Evolutionary conservation across 169 alveolate species (phyloP).

Genomic region (Babesia gibsoni): DNA sequence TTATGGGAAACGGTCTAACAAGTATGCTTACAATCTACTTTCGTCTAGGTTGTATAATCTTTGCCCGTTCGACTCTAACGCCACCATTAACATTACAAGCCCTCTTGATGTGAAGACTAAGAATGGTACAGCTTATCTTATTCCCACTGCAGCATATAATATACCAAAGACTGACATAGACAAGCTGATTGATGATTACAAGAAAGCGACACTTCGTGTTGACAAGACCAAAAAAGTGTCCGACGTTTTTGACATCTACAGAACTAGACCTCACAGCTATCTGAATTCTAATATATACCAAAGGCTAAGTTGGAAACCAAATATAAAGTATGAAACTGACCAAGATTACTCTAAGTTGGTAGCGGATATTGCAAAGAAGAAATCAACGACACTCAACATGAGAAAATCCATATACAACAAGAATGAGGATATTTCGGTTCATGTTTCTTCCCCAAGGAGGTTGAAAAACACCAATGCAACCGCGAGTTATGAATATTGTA

Average conservation of each 20-base stretch:
- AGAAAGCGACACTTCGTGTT: neutral
- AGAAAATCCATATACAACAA: too few relatives aligned
- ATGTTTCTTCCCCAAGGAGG: too few relatives aligned
- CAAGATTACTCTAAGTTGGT: neutral
- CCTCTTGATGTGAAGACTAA: too few relatives aligned
- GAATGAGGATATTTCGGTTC: too few relatives aligned
- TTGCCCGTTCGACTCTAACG: too few relatives aligned
- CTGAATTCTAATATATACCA: conserved; percentile 17
- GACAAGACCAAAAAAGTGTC: neutral
- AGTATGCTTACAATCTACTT: neutral
- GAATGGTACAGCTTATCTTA: too few relatives aligned
- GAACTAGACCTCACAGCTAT: conserved; percentile 5
- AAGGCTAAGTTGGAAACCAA: neutral
- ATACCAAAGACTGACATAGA: neutral
- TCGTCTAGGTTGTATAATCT: neutral
- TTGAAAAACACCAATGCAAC: neutral
- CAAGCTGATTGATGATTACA: neutral
- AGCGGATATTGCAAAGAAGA: too few relatives aligned
- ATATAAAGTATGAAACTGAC: neutral
- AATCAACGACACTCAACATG: too few relatives aligned
- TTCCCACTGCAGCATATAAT: neutral
- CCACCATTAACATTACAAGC: too few relatives aligned
- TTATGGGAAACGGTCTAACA: neutral
- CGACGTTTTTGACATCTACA: neutral
- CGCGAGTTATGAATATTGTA: neutral